Evolutionary conservation across 441 rosid species (phyloP), one percentile per base, ranked within the genome.

Genomic region (Sinapis alba): DNA sequence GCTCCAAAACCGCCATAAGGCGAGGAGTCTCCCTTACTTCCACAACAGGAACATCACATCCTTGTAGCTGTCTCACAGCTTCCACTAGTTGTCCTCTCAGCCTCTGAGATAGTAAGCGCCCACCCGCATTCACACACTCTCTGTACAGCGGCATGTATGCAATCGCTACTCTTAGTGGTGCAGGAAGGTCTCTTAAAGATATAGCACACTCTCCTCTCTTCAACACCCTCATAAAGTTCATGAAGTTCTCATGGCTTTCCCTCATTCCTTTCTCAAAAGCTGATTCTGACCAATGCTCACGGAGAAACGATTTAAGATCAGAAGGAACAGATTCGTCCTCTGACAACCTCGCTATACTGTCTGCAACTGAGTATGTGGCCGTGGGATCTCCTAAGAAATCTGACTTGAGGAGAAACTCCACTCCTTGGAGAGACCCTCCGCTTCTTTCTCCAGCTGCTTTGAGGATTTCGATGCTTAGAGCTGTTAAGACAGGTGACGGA

Each of bases 391-490:
- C 87, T 50, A 94, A 78, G 88, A 92, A 92, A 78, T 94, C 89
- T 15, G 97, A 87, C 34, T 80, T 82, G 26, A 94, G 93, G 72
- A 94, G 97, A 80, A 92, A 94, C 7, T 92, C 96, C 18, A 94
- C 99, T 60, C 98, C 97, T 24, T 92, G 91, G 20, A 94, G 92
- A 16, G 92, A 89, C 51, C 97, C 97, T 2, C 97, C 86, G 69
- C 97, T 90, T 69, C 97, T 79, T 81, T 94, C 97, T 36, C 97
- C 98, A 43, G 95, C 98, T 43, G 95, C 95, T 83, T 92, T 94
- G 75, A 92, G 88, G 75, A 94, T 94, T 77, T 94, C 97, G 4
- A 92, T 82, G 83, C 97, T 88, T 72, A 92, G 96, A 50, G 97
- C 97, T 0, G 88, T 78, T 45, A 94, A 85, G 76, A 90, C 91